Conservation (phyloP, 2,329 filamentous ascomycete species). For the Trichocomaceae sp. region DNA sequence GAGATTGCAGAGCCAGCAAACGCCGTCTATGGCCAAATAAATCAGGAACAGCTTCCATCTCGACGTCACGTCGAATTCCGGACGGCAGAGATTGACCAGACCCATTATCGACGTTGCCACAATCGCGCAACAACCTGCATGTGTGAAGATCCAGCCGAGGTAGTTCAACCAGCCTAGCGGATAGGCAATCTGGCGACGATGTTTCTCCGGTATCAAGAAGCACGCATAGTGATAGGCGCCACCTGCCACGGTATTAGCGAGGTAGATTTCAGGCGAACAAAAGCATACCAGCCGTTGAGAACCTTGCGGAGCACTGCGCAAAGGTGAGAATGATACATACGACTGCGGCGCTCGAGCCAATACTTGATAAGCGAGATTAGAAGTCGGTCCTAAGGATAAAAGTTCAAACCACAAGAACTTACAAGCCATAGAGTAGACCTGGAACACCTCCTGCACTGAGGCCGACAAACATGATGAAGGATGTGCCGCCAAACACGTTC, state of each 20-base stretch:
- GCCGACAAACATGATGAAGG: not conserved
- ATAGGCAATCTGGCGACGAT: not conserved
- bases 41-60: not conserved
- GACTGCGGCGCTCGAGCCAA: no score
- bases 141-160: not conserved
- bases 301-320: not conserved
- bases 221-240: not conserved
- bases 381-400: no score
- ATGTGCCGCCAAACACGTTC: not conserved
- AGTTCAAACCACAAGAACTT: no score
- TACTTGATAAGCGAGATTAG: no score
- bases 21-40: not conserved
- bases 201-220: not conserved
- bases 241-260: not conserved
- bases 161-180: not conserved
- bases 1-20: not conserved
- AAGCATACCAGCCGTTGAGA: not conserved
- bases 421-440: not conserved
- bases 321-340: not conserved
- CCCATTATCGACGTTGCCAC: not conserved
- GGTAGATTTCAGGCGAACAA: no score
- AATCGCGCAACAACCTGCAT: not conserved
- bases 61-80: not conserved
- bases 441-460: not conserved
- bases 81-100: not conserved